Evolutionary conservation across 495 filamentous ascomycete species (phyloP).

Genomic region (Neurospora africana): DNA sequence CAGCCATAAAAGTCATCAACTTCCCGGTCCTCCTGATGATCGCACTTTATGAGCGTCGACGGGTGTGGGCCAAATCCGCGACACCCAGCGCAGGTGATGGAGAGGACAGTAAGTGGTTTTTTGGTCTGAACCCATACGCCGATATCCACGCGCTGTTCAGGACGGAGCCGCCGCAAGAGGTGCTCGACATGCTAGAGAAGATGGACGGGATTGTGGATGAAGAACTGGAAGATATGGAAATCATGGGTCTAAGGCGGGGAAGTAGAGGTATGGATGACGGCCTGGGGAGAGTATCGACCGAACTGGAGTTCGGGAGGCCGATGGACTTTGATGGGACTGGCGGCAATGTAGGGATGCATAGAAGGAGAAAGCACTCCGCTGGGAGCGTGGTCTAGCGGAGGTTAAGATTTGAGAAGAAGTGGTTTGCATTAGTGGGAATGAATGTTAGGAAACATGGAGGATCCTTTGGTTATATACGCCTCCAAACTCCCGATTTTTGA

Average conservation of each 20-base stretch:
- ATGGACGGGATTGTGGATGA: conserved; percentile 10
- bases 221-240: neutral
- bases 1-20: conserved; percentile 43
- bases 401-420: neutral
- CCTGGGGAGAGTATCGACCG: neutral
- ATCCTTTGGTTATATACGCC: neutral
- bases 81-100: conserved; percentile 2
- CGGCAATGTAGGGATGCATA: neutral
- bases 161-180: conserved; percentile 43
- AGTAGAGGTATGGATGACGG: neutral
- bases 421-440: neutral
- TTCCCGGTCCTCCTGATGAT: conserved; percentile 45
- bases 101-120: conserved; percentile 37
- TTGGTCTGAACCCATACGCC: conserved; percentile 44
- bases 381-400: neutral
- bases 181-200: conserved; percentile 29
- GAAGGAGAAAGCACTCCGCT: neutral
- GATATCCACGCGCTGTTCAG: conserved; percentile 53
- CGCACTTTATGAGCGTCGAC: conserved; percentile 40
- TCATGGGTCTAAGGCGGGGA: neutral
- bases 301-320: neutral
- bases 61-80: conserved; percentile 22
- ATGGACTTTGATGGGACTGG: neutral
- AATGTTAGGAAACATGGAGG: neutral
- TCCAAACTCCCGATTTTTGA: neutral